These are phyloP conservation scores for Ceratobasidium sp. DNA, from an alignment of 1,284 basidiomycete genomes.

Conservation along the genomic window DNA sequence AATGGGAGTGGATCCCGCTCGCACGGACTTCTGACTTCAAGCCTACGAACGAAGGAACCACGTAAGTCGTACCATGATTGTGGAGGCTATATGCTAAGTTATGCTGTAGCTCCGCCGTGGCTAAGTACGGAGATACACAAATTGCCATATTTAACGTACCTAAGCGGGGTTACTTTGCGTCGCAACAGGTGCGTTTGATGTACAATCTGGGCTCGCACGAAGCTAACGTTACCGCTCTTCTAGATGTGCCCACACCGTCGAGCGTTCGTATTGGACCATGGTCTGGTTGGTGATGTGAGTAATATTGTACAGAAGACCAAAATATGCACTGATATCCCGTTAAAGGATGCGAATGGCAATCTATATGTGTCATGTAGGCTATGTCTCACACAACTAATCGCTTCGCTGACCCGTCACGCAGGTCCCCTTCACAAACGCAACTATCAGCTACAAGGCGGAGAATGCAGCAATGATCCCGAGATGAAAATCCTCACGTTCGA, in stretches of 20 bases:
- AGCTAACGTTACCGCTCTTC: neutral
- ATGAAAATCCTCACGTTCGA: conserved; percentile 78
- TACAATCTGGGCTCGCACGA: neutral
- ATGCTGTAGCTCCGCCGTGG: conserved; percentile 62
- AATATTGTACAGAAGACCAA: conserved; percentile 46
- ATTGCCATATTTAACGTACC: conserved; percentile 76
- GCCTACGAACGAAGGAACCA: conserved; percentile 65
- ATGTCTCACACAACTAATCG: conserved; percentile 27
- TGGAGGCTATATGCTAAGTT: neutral
- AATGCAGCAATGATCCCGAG: conserved; percentile 73
- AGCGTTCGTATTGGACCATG: conserved; percentile 80
- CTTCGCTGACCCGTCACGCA: conserved; percentile 35
- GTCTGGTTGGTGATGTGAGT: conserved; percentile 58
- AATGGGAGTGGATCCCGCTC: conserved; percentile 74
- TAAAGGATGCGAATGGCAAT: conserved; percentile 63
- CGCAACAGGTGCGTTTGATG: conserved; percentile 68
- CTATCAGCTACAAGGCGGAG: conserved; percentile 70
- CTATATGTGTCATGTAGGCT: conserved; percentile 63
- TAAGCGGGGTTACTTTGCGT: conserved; percentile 71
- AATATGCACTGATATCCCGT: conserved; percentile 60
- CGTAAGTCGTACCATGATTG: conserved; percentile 56
- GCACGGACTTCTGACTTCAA: conserved; percentile 68
- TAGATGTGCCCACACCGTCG: conserved; percentile 73
- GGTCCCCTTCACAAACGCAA: conserved; percentile 82
- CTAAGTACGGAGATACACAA: conserved; percentile 80